Evolutionary conservation across 495 filamentous ascomycete genomes (phyloP).

Genomic region (Darksidea phi): DNA sequence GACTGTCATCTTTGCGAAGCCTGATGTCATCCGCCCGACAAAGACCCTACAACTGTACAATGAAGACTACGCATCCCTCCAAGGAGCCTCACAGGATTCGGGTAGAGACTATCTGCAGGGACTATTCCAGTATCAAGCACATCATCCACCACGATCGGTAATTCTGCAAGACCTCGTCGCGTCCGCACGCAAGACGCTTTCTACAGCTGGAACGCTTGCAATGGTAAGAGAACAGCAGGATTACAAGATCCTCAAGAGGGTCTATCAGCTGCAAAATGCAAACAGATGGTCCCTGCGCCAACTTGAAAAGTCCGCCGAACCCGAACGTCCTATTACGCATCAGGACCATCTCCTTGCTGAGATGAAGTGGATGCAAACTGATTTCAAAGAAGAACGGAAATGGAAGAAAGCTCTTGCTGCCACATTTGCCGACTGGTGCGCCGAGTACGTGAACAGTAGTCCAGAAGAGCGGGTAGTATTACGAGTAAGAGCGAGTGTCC

Average conservation of each 20-base stretch:
- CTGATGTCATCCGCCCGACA: constrained; percentile 31
- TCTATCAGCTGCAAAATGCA: constrained; percentile 83
- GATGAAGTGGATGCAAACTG: constrained; percentile 95
- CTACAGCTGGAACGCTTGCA: constrained; percentile 71
- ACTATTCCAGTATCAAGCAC: constrained; percentile 70
- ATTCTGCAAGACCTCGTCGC: constrained; percentile 66
- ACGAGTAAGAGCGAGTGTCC: constrained; percentile 58
- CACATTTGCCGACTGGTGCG: constrained; percentile 74
- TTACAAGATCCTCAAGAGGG: constrained; percentile 73
- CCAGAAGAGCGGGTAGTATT: constrained; percentile 61
- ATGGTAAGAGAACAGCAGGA: constrained; percentile 80
- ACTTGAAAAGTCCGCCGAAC: constrained; percentile 74
- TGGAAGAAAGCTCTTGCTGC: constrained; percentile 84
- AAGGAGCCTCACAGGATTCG: constrained; percentile 53
- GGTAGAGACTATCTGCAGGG: constrained; percentile 77
- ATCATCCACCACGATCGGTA: constrained; percentile 56
- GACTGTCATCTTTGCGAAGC: constrained; percentile 78
- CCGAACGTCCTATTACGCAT: constrained; percentile 68
- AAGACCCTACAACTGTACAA: constrained; percentile 22
- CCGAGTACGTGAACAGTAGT: constrained; percentile 68
- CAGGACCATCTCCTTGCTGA: constrained; percentile 84
- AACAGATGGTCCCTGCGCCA: constrained; percentile 91
- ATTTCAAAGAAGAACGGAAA: constrained; percentile 90
- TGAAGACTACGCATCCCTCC: constrained; percentile 50
- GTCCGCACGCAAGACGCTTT: constrained; percentile 77